Evolutionary conservation across 1,284 basidiomycete species (phyloP).

Genomic region (Malassezia obtusa): DNA sequence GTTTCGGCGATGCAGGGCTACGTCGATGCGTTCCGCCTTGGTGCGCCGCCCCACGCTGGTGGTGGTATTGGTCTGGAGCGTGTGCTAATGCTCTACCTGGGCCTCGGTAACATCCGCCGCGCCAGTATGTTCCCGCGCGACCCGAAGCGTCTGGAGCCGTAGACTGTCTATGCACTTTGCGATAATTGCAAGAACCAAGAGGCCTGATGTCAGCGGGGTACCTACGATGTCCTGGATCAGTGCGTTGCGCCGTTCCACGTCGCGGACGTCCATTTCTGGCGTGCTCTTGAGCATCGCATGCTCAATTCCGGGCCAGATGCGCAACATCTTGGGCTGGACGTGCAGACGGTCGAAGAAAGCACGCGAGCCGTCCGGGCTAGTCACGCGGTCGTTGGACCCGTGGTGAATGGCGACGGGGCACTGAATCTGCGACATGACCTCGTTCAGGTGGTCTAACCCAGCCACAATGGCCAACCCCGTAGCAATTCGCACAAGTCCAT

Average conservation of each 20-base stretch:
- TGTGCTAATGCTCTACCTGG: conserved; percentile 73
- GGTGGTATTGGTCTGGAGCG: conserved; percentile 68
- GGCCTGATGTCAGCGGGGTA: not conserved
- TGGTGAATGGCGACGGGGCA: conserved; percentile 52
- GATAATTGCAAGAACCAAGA: conserved; percentile 1
- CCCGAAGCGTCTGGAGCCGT: conserved; percentile 48
- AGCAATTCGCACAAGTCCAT: conserved; percentile 51
- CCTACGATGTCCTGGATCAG: conserved; percentile 32
- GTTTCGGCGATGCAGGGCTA: conserved; percentile 80
- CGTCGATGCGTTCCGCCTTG: conserved; percentile 85
- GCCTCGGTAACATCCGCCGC: conserved; percentile 74
- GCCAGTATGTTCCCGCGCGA: conserved; percentile 79
- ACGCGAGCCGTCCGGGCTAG: conserved; percentile 49
- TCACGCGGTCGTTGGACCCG: conserved; percentile 51
- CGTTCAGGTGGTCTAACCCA: conserved; percentile 48
- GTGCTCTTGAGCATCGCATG: conserved; percentile 50
- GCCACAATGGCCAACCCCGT: conserved; percentile 52
- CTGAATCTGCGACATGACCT: conserved; percentile 44
- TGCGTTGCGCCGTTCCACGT: conserved; percentile 25
- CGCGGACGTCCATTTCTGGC: conserved; percentile 27
- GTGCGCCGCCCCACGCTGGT: conserved; percentile 68
- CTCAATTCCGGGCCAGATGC: conserved; percentile 53
- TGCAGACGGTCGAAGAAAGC: conserved; percentile 50
- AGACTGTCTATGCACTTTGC: not conserved
- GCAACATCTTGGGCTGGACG: conserved; percentile 49